Evolutionary conservation across 495 filamentous ascomycete species (phyloP).

Genomic region (Hypoxylon crocopeplum): DNA sequence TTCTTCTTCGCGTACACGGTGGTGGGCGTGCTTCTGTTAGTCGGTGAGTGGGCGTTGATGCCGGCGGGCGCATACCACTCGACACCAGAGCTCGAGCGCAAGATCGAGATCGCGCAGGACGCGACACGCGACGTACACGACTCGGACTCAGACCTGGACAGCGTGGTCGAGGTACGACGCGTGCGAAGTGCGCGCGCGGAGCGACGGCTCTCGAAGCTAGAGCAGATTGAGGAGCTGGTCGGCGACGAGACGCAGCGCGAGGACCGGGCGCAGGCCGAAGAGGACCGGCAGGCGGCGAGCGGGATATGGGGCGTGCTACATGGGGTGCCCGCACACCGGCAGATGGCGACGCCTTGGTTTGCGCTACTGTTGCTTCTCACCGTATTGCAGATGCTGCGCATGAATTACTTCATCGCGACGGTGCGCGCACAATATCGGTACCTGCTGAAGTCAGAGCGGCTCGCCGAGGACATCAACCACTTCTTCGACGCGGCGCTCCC

Average conservation of each 20-base stretch:
- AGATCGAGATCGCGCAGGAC: conserved; percentile 45
- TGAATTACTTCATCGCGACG: conserved; percentile 63
- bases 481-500: conserved; percentile 61
- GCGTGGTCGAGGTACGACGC: conserved; percentile 38
- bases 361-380: conserved; percentile 58
- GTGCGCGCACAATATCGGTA: conserved; percentile 55
- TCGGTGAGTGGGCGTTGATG: conserved; percentile 67
- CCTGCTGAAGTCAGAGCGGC: conserved; percentile 45
- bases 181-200: conserved; percentile 46
- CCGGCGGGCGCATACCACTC: conserved; percentile 67
- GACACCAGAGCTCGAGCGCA: conserved; percentile 58
- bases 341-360: conserved; percentile 59
- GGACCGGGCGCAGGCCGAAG: conserved; percentile 57
- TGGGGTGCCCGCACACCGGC: conserved; percentile 50
- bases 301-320: conserved; percentile 61
- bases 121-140: conserved; percentile 45
- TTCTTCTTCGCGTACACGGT: conserved; percentile 71
- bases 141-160: conserved; percentile 48
- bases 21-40: conserved; percentile 62
- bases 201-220: conserved; percentile 37
- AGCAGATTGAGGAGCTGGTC: conserved; percentile 54
- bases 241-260: conserved; percentile 51
- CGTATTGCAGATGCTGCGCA: conserved; percentile 59
- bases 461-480: conserved; percentile 52
- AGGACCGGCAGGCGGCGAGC: conserved; percentile 58